Evolutionary conservation across 176 grass and related monocot genomes (phyloP).

Genomic region (Coix lacrymajobi): DNA sequence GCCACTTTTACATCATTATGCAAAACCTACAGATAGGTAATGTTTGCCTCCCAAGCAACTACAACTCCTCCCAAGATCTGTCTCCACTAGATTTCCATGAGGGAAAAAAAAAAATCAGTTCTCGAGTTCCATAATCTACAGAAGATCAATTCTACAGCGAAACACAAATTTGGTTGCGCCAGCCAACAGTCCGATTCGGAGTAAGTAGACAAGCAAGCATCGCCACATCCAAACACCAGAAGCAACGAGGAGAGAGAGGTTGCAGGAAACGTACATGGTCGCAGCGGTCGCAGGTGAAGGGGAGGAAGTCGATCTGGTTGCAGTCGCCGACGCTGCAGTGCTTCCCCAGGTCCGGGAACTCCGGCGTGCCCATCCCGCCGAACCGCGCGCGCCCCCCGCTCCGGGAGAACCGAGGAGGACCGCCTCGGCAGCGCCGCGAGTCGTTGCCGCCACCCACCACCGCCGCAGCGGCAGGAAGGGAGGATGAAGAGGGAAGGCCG

Average conservation of each 20-base stretch:
- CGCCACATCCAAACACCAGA: not conserved
- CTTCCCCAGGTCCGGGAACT: conserved; percentile 81
- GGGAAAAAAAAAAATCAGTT: not conserved
- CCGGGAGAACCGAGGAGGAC: too few species aligned
- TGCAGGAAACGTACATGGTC: conserved; percentile 42
- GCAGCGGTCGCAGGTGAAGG: conserved; percentile 97
- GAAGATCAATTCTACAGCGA: not conserved
- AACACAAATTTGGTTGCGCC: not conserved
- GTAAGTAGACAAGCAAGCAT: not conserved
- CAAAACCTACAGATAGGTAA: not conserved
- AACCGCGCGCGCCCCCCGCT: not conserved
- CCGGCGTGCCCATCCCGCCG: conserved; percentile 75
- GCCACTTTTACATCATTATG: not conserved
- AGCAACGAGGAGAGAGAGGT: not conserved
- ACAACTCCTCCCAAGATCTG: conserved; percentile 6
- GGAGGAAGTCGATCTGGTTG: conserved; percentile 90
- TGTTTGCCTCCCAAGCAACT: not conserved
- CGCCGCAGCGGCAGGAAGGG: conserved; percentile 17
- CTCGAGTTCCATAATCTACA: not conserved
- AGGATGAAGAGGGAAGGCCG: not conserved
- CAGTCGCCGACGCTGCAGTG: conserved; percentile 96
- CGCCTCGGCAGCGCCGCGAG: not conserved
- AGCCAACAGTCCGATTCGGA: not conserved
- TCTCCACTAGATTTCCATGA: not conserved
- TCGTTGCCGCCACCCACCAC: not conserved